These are phyloP conservation scores for Blastobotrys serpentis DNA, from an alignment of 1,139 yeast genomes.

Conservation along the genomic window DNA sequence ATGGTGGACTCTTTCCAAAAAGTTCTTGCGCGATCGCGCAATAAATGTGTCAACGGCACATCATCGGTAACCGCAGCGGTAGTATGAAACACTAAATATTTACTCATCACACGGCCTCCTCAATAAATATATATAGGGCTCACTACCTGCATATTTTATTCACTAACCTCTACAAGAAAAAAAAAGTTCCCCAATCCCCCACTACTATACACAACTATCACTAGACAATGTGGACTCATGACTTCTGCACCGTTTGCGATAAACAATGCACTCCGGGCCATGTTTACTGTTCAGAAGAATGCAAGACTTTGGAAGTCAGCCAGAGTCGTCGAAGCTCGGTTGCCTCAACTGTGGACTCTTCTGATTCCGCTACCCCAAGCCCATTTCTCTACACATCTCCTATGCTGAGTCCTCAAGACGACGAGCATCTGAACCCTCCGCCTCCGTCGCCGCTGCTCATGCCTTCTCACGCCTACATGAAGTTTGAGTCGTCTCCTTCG, in stretches of 20 bases:
- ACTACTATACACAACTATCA: neutral
- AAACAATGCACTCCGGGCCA: constrained; percentile 42
- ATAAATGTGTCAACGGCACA: constrained; percentile 5
- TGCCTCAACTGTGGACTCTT: constrained; percentile 16
- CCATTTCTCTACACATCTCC: constrained; percentile 35
- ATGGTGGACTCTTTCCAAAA: constrained; percentile 2
- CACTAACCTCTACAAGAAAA: neutral
- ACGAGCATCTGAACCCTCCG: constrained; percentile 17
- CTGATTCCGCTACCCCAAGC: constrained; percentile 7
- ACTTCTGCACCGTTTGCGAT: constrained; percentile 46
- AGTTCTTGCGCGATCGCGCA: constrained; percentile 3
- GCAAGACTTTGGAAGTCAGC: constrained; percentile 29
- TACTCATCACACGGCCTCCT: neutral
- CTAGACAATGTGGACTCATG: constrained; percentile 41
- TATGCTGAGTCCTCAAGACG: constrained; percentile 25
- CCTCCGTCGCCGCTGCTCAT: constrained; percentile 28
- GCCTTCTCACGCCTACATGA: constrained; percentile 16
- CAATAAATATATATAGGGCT: neutral
- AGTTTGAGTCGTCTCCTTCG: constrained; percentile 10
- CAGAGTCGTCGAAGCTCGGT: constrained; percentile 13
- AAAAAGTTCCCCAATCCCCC: neutral
- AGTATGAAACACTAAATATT: no score
- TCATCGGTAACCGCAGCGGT: constrained; percentile 3
- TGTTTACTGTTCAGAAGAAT: constrained; percentile 43
- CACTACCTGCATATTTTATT: neutral